Evolutionary conservation across 306 rosid species (phyloP), one percentile per base, ranked within the genome.

Genomic region (Cucurbita maxima): DNA sequence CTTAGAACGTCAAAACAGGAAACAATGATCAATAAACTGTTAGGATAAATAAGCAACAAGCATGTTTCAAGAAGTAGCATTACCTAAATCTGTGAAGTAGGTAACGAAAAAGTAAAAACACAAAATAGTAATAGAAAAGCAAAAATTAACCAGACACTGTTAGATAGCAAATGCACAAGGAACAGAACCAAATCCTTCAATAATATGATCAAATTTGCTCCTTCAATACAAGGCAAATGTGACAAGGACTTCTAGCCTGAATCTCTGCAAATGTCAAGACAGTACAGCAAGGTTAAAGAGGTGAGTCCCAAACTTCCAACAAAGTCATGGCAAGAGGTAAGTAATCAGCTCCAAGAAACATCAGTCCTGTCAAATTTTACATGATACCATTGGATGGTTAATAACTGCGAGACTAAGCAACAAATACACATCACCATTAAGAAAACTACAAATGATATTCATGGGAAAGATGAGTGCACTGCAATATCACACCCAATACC

Each of bases 261-360:
- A 86, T 88, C 90, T 89, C 99, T 95, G 97, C 99, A 90, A 90
- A 90, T 84, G 87, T 88, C 92, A 94, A 76, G 90, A 95, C 91
- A 91, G 82, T 83, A 90, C 97, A 94, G 88, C 97, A 91, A 94
- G 95, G 95, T 94, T 94, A 94, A 91, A 87, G 92, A 84, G 70
- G 98, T 90, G 97, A 94, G 96, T 91, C 99, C 94, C 92, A 95
- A 90, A 95, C 96, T 95, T 91, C 96, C 88, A 95, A 95, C 91
- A 89, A 95, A 95, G 87, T 91, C 97, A 91, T 91, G 96, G 96
- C 96, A 95, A 91, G 87, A 87, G 92, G 97, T 80, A 91, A 86
- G 96, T 89, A 90, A 90, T 90, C 89, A 83, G 96, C 97, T 91
- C 99, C 99, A 84, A 88, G 90, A 91, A 91, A 95, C 97, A 81